Evolutionary conservation across 179 eudicot genomes (phyloP), one percentile per base, ranked within the genome.

Genomic region (Amaranthus tricolor): DNA sequence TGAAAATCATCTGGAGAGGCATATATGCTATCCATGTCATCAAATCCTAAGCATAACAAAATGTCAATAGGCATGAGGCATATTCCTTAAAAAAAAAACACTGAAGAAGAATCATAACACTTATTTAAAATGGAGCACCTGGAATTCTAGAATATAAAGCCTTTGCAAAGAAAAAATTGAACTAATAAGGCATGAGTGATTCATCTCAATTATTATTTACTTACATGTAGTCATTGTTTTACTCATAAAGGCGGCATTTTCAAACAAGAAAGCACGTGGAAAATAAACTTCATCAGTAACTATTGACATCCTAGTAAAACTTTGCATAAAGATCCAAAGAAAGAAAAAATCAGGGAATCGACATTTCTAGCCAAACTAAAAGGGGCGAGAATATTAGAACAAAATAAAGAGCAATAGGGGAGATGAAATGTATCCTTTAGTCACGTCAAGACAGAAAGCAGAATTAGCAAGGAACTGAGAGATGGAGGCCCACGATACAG

Each of bases 1-100:
- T 76, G 82, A 71, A 95, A 95, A 84, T 95, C 99, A 47, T 91
- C 97, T 40, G 98, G 99, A 67, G 98, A 93, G 74, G 99, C 95
- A 82, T 77, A 95, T 21, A 90, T 80, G 74, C 99, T 90, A 75
- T 93, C 97, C 89, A 88, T 83, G 71, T 89, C 99, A 81, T 87
- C 88, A 72, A 90, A 95, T 76, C 90, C 99, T 95, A 66, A 54
- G 57, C 81, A 75, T 43, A 64, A 68, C 59, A 71, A 10, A 48
- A 59, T 51, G 44, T 13, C 67, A 44, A 53, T 49, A 16, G 20
- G 19, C 62, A 12, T 50, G 52, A 15, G 17, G 45, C 4, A 56
- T 24, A 58, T 63, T 31, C 0, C 40, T 31, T 44, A 16, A 31
- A 48, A 49, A 40, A 49, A 11, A 49, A 13, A 20, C 6, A n/a